These are phyloP conservation scores for Pleurotus pulmonarius DNA, from an alignment of 768 basidiomycete species.

Conservation along the genomic window DNA sequence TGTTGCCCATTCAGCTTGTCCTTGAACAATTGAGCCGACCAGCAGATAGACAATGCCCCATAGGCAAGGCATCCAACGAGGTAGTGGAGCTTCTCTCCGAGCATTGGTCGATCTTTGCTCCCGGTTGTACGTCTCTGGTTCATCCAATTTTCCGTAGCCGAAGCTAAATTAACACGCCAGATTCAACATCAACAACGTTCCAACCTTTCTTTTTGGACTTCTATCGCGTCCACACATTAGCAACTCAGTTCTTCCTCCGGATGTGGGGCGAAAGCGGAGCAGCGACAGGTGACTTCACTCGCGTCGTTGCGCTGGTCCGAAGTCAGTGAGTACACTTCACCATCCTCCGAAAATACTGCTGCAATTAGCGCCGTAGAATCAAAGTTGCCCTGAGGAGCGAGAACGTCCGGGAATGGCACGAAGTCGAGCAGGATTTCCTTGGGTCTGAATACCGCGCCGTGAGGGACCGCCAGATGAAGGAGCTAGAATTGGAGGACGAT, in stretches of 20 bases:
- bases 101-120: conserved; percentile 82
- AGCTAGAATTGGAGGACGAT: conserved; percentile 86
- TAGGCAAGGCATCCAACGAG: conserved; percentile 81
- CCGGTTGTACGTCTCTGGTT: conserved; percentile 59
- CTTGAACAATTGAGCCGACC: conserved; percentile 78
- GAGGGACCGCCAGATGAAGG: conserved; percentile 85
- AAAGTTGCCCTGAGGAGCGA: conserved; percentile 74
- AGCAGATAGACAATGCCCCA: conserved; percentile 71
- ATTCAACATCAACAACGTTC: conserved; percentile 77
- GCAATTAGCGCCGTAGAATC: conserved; percentile 41
- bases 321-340: conserved; percentile 66
- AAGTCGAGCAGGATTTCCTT: conserved; percentile 77
- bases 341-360: not conserved
- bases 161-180: conserved; percentile 26
- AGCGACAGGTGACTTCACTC: conserved; percentile 67
- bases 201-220: conserved; percentile 89
- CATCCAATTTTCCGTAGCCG: no score
- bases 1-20: conserved; percentile 47
- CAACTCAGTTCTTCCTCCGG: conserved; percentile 81
- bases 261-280: conserved; percentile 92
- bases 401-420: conserved; percentile 75
- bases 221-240: conserved; percentile 74
- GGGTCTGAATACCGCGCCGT: conserved; percentile 85
- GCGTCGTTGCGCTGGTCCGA: conserved; percentile 72
- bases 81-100: conserved; percentile 81